Evolutionary conservation across 176 grass and related monocot species (phyloP).

Genomic region (Oryza brachyantha): DNA sequence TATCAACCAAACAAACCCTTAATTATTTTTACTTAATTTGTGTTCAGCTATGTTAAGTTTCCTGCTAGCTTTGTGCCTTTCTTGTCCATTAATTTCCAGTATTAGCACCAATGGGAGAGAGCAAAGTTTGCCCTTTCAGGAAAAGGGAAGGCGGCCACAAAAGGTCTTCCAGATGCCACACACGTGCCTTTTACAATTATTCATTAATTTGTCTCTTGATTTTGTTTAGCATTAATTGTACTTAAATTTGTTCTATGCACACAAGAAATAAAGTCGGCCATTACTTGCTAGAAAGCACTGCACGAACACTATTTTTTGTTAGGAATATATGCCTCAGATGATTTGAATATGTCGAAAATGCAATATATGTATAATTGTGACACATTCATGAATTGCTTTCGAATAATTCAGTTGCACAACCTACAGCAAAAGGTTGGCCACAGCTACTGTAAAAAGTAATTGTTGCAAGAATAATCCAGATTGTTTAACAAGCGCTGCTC

Average conservation of each 20-base stretch:
- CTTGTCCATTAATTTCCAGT: slow-evolving; percentile 14
- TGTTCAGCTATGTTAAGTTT: not conserved
- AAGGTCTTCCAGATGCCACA: slow-evolving; percentile 16
- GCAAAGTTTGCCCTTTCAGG: not conserved
- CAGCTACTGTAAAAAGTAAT: not conserved
- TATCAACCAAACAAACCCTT: not conserved
- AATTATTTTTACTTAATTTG: not conserved
- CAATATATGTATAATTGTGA: not conserved
- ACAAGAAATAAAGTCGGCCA: not conserved
- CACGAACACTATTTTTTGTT: not conserved
- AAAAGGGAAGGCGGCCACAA: slow-evolving; percentile 11
- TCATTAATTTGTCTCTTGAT: not conserved
- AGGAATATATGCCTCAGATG: slow-evolving; percentile 35
- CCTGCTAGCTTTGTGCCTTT: not conserved
- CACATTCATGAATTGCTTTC: slow-evolving; percentile 6
- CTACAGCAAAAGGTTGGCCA: not conserved
- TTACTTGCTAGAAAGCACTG: not conserved
- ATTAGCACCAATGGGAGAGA: not conserved
- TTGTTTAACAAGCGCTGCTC: not conserved
- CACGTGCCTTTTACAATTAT: slow-evolving; percentile 23
- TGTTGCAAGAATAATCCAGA: slow-evolving; percentile 20
- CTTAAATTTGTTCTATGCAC: not conserved
- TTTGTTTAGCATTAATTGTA: not conserved
- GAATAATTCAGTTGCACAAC: slow-evolving; percentile 16
- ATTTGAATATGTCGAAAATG: not conserved